A percentile compares a stretch with the other conserved stretches of the same genome.
These are phyloP conservation scores for Magnolia kwangsiensis DNA, from an alignment of 164 flowering plant genomes.

Conservation along the genomic window DNA sequence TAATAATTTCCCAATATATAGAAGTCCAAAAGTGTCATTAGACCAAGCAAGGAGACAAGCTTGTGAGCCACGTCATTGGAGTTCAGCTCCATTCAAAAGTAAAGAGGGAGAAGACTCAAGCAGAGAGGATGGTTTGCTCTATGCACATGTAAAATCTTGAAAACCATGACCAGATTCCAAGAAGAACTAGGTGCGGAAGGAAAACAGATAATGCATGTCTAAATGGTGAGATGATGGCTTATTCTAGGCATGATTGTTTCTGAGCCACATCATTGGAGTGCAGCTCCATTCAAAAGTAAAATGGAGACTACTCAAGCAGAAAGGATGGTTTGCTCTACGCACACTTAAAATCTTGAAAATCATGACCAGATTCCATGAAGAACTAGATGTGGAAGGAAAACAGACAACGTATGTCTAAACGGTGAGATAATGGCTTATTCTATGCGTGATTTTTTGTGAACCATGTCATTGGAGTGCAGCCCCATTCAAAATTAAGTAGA, in stretches of 20 bases:
- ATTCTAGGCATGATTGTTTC: neutral
- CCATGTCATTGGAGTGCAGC: neutral
- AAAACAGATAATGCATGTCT: neutral
- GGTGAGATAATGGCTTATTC: no score
- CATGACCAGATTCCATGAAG: neutral
- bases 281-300: neutral
- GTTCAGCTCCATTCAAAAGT: conserved; percentile 1
- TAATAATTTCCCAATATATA: no score
- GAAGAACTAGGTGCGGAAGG: neutral
- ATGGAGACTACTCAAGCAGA: conserved; percentile 5
- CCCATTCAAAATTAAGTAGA: neutral
- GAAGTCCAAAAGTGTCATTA: neutral
- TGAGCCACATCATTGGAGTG: conserved; percentile 7
- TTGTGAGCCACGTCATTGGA: conserved; percentile 8
- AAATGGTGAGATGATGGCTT: no score
- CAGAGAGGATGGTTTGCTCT: conserved; percentile 1
- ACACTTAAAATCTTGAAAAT: conserved; percentile 3
- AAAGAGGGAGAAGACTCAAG: conserved; percentile 1
- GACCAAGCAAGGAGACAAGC: neutral
- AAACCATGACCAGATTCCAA: neutral
- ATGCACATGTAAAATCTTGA: neutral
- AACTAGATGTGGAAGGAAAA: neutral
- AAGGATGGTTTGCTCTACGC: neutral
- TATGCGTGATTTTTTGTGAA: neutral
- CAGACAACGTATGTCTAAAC: no score